A percentile compares a stretch with the other conserved stretches of the same genome.
phyloP scores from a whole-genome alignment of 768 basidiomycete species.

The Boletus tomentosulus region DNA sequence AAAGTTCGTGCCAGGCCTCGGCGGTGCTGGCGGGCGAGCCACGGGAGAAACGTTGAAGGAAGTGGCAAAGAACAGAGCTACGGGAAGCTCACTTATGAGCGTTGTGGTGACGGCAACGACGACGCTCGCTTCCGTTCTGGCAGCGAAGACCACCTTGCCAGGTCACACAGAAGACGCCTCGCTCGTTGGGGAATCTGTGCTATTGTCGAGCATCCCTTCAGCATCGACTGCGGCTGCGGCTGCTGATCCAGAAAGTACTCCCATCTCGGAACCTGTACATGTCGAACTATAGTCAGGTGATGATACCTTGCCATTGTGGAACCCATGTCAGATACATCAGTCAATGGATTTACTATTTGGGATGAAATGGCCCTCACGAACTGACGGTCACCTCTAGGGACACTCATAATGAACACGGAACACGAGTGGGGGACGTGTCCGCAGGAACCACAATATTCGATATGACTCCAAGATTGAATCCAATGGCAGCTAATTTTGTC shows the following conservation, averaged over 20 bases:
- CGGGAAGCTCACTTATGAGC: constrained; percentile 5
- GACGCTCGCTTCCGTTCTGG: constrained; percentile 11
- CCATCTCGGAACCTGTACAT: constrained; percentile 3
- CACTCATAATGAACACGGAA: too few relatives aligned
- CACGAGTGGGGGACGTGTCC: not conserved
- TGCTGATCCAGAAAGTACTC: not conserved
- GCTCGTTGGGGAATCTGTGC: not conserved
- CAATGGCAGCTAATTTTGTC: not conserved
- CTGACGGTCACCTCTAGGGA: not conserved
- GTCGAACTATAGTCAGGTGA: constrained; percentile 15
- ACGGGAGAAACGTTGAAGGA: constrained; percentile 5
- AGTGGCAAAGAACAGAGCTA: not conserved
- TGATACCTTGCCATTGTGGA: not conserved
- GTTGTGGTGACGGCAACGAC: constrained; percentile 1
- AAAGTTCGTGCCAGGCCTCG: constrained; percentile 51
- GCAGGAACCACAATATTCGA: too few relatives aligned
- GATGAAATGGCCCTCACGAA: not conserved
- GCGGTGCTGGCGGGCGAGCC: constrained; percentile 2
- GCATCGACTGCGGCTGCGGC: not conserved
- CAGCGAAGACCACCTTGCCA: constrained; percentile 2
- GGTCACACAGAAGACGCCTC: not conserved
- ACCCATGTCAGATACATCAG: not conserved
- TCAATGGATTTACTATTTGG: not conserved
- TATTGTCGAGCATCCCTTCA: not conserved
- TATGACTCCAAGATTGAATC: not conserved